Conservation (phyloP, 2,329 filamentous ascomycete species). For the Geoglossum cookeanum region DNA sequence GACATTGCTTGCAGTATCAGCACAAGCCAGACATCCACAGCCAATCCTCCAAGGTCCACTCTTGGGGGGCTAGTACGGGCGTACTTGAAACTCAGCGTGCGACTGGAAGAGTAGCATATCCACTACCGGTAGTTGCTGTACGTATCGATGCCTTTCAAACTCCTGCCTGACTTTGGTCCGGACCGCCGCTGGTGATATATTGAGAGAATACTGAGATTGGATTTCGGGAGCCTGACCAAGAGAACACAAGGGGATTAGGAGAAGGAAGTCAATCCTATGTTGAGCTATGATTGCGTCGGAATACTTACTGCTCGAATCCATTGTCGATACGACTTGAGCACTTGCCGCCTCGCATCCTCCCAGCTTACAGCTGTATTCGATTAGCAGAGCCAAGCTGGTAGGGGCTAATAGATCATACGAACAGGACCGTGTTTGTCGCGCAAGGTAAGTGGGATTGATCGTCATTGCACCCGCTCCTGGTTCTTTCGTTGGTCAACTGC, state of each 20-base stretch:
- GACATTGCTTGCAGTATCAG: slow-evolving; percentile 2
- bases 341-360: slow-evolving; percentile 71
- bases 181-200: slow-evolving; percentile 68
- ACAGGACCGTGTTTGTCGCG: slow-evolving; percentile 63
- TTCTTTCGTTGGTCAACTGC: too few relatives aligned
- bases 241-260: not conserved
- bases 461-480: slow-evolving; percentile 35
- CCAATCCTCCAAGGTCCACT: not conserved
- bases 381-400: slow-evolving; percentile 8
- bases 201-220: slow-evolving; percentile 90
- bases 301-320: slow-evolving; percentile 85
- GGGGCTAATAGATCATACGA: slow-evolving; percentile 20
- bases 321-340: slow-evolving; percentile 76
- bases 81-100: slow-evolving; percentile 83
- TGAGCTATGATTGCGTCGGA: not conserved
- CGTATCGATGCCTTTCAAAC: slow-evolving; percentile 88
- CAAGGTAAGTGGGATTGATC: slow-evolving; percentile 86
- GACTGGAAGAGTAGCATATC: slow-evolving; percentile 85
- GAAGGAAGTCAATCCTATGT: not conserved
- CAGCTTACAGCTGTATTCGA: slow-evolving; percentile 56
- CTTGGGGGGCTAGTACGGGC: slow-evolving; percentile 3
- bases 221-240: slow-evolving; percentile 69
- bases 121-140: slow-evolving; percentile 70
- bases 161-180: slow-evolving; percentile 91
- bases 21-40: not conserved